Conservation (phyloP, 805 yeast genomes). For the Isabelozyma heimii region DNA sequence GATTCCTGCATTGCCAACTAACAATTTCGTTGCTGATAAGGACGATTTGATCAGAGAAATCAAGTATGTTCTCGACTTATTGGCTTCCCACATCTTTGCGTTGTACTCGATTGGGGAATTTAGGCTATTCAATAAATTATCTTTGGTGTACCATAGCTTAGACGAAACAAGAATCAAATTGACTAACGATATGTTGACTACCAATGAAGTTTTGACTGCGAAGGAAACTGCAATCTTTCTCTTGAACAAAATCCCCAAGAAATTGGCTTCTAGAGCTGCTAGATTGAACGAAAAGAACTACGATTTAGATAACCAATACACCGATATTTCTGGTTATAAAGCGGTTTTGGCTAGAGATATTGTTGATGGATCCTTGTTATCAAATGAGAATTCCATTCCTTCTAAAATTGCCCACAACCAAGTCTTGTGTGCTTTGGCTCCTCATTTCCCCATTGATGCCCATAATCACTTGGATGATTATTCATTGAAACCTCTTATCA, state of each 20-base stretch:
- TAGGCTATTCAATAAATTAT: constrained; percentile 55
- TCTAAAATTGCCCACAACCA: constrained; percentile 66
- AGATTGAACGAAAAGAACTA: constrained; percentile 37
- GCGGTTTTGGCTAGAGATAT: constrained; percentile 66
- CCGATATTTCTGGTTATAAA: constrained; percentile 64
- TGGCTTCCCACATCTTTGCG: constrained; percentile 64
- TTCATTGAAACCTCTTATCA: constrained; percentile 44
- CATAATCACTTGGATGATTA: constrained; percentile 24
- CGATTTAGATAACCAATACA: constrained; percentile 37
- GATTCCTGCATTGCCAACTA: constrained; percentile 55
- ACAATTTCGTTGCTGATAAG: constrained; percentile 29
- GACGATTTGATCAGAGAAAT: constrained; percentile 51
- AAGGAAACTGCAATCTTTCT: constrained; percentile 51
- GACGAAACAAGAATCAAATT: constrained; percentile 59
- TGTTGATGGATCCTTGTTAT: constrained; percentile 54
- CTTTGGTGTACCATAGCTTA: constrained; percentile 51
- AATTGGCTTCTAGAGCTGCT: constrained; percentile 44
- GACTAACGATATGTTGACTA: constrained; percentile 49
- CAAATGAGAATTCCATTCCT: constrained; percentile 43
- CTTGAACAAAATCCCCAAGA: constrained; percentile 59
- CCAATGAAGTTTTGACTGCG: constrained; percentile 48
- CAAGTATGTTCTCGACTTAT: constrained; percentile 51
- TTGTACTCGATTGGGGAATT: constrained; percentile 72
- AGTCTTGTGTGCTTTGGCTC: constrained; percentile 65
- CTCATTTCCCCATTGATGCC: constrained; percentile 60